These are phyloP conservation scores for Penicillium sp. DNA, from an alignment of 2,329 filamentous ascomycete species.

Conservation along the genomic window DNA sequence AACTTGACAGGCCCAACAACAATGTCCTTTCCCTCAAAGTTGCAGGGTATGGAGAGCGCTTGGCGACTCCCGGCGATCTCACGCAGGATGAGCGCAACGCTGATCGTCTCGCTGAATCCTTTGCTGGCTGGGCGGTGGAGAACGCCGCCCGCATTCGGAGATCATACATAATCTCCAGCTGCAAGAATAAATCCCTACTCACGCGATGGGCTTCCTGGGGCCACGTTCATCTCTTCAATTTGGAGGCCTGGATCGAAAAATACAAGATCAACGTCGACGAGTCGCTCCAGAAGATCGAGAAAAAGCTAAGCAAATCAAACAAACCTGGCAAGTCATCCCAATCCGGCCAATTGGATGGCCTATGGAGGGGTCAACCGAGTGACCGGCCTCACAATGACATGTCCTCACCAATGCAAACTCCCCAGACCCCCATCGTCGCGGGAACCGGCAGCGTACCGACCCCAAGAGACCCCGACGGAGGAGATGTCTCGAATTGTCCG, in stretches of 20 bases:
- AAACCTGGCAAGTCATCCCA: not conserved
- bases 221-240: constrained; percentile 14
- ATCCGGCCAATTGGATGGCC: not conserved
- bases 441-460: not conserved
- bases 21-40: constrained; percentile 38
- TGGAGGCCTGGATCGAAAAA: constrained; percentile 8
- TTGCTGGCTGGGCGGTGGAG: constrained; percentile 43
- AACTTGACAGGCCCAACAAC: constrained; percentile 30
- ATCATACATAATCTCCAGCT: constrained; percentile 33
- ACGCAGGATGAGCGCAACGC: constrained; percentile 36
- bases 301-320: not conserved
- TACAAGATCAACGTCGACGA: constrained; percentile 3
- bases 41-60: constrained; percentile 35
- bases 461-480: not conserved
- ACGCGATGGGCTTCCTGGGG: constrained; percentile 21
- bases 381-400: not conserved
- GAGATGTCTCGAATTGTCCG: not conserved
- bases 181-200: not conserved
- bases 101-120: constrained; percentile 45
- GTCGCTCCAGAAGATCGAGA: not conserved
- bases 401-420: constrained; percentile 1
- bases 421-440: not conserved
- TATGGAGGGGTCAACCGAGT: not conserved
- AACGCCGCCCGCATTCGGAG: constrained; percentile 38
- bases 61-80: constrained; percentile 27